Evolutionary conservation across 805 yeast genomes (phyloP).

Genomic region (Lipomyces japonicus): DNA sequence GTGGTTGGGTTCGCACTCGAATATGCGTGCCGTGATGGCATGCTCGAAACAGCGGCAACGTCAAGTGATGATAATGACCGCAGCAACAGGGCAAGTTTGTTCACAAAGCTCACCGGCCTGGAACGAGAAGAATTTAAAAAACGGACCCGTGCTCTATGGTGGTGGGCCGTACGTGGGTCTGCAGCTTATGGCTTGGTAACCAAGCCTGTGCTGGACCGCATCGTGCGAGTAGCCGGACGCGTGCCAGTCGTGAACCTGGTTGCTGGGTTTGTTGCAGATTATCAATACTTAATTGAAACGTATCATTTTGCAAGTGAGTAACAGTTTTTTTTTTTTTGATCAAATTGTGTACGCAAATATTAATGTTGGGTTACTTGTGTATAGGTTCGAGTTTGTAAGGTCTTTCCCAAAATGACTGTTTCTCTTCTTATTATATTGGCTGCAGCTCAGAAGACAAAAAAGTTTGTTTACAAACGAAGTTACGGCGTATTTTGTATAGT

Average conservation of each 20-base stretch:
- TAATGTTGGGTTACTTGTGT: no score
- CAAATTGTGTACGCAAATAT: neutral
- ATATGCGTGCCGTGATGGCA: slow-evolving; percentile 33
- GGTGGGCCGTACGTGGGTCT: slow-evolving; percentile 43
- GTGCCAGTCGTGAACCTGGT: slow-evolving; percentile 38
- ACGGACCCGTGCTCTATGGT: slow-evolving; percentile 35
- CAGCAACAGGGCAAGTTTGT: slow-evolving; percentile 30
- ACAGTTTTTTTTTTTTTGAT: neutral
- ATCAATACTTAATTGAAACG: slow-evolving; percentile 39
- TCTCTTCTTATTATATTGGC: no score
- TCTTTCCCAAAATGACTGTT: no score
- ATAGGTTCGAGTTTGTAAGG: no score
- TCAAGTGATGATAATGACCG: slow-evolving; percentile 26
- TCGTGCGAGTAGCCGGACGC: slow-evolving; percentile 31
- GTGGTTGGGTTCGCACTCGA: slow-evolving; percentile 38
- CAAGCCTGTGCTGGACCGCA: slow-evolving; percentile 34
- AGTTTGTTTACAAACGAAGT: no score
- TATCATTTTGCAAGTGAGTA: slow-evolving; percentile 38
- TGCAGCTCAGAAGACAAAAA: no score
- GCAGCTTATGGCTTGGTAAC: neutral
- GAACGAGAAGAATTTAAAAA: slow-evolving; percentile 36
- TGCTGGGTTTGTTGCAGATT: slow-evolving; percentile 39
- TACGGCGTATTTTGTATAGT: no score
- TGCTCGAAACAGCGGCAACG: slow-evolving; percentile 17
- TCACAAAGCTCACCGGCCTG: slow-evolving; percentile 32